Evolutionary conservation across 768 basidiomycete species (phyloP), one percentile per base, ranked within the genome.

Genomic region (Russula foetens): DNA sequence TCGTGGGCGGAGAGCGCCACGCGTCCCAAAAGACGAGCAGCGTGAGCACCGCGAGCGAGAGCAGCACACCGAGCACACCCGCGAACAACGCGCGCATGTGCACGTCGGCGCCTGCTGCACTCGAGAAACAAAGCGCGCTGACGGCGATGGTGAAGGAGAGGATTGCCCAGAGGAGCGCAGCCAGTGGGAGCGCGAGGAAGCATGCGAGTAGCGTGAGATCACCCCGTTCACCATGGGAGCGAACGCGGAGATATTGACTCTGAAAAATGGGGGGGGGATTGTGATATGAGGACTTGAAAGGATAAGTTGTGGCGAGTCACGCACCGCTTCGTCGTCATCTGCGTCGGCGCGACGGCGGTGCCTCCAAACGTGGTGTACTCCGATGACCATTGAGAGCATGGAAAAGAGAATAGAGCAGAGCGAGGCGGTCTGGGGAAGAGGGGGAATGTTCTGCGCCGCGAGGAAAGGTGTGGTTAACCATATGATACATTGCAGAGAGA

Each of bases 311-410:
- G 35, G 14, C 35, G 35, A 35, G 35, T 35, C 35, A 64, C 56
- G 44, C 35, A 64, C 54, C 3, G 60, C 53, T 39, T 62, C 58
- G 28, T 54, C 43, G 14, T 62, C 48, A 24, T 64, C 63, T 9
- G 55, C 52, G 41, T 65, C 53, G 21, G 61, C 61, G 52, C 59
- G 62, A n/a, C 62, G 28, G 24, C 66, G 60, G 26, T 69, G 68
- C 28, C 62, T 60, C 68, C 68, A 69, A 19, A 67, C 60, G 50
- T 69, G 66, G 48, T 68, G 62, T 28, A 69, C 63, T 46, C 68
- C 68, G 11, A 62, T 53, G 31, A 57, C 55, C 38, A 69, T 41
- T 35, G 65, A 63, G 45, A 60, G 50, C 24, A 68, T 44, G 28
- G 65, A 63, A 60, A 61, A 66, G n/a, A 68, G 45, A 2, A 56